These are phyloP conservation scores for Talaromyces pinophilus DNA, from an alignment of 2,329 filamentous ascomycete genomes.

Conservation along the genomic window DNA sequence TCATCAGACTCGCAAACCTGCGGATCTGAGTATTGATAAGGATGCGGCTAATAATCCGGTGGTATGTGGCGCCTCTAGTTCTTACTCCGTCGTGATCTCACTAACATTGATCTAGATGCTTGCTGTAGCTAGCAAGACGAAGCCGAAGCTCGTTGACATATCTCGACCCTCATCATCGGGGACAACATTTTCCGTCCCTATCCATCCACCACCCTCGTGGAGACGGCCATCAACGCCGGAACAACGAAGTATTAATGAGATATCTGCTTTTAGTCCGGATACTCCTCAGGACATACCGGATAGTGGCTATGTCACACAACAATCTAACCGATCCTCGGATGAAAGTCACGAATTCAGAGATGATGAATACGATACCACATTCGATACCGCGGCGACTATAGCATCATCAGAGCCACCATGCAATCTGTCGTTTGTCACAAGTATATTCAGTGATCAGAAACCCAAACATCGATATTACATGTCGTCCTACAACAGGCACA, in stretches of 20 bases:
- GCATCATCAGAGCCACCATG: conserved; percentile 4
- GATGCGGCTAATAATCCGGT: conserved; percentile 23
- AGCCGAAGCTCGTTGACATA: conserved; percentile 43
- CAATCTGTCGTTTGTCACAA: conserved; percentile 17
- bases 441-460: conserved; percentile 18
- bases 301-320: conserved; percentile 37
- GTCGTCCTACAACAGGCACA: conserved; percentile 19
- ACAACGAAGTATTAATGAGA: conserved; percentile 35
- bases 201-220: conserved; percentile 29
- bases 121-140: conserved; percentile 38
- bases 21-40: conserved; percentile 22
- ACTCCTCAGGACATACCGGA: conserved; percentile 41
- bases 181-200: conserved; percentile 31
- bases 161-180: conserved; percentile 39
- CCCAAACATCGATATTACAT: conserved; percentile 19
- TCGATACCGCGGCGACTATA: neutral
- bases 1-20: conserved; percentile 22
- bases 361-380: conserved; percentile 30
- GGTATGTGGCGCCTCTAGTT: conserved; percentile 6
- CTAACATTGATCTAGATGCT: conserved; percentile 29
- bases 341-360: conserved; percentile 31
- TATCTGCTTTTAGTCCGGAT: conserved; percentile 44
- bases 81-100: neutral
- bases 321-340: conserved; percentile 32
- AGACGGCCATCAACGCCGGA: conserved; percentile 39